Base-by-base conservation (phyloP, 345 rosid genomes). In the Salix dunnii region DNA sequence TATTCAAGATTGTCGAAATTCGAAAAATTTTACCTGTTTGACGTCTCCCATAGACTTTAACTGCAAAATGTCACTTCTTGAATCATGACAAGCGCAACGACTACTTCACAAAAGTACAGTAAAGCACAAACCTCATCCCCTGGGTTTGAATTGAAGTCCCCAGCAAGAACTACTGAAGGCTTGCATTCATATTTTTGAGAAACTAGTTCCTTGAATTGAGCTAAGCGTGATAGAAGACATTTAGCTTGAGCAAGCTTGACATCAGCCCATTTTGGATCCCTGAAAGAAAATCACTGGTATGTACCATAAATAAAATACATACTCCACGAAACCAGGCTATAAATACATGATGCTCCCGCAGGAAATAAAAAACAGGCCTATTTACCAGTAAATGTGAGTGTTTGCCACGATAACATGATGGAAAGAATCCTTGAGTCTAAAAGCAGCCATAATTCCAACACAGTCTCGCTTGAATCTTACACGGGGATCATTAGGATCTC, bases 181-280 rank as follows among this genome's bases (percentile, higher is more conserved):
- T 67, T 74, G 74, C 95, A 89, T 27, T 89, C 87, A 35, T 84
- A 92, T 80, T 80, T 90, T 25, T 86, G 84, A 27, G 91, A 81
- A 78, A 93, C 89, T 75, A 83, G 73, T 1, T 68, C 75, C 73
- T 82, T 90, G 78, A 96, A 96, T 73, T 82, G 84, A 72, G 88
- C 91, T 75, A 96, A 79, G 36, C 95, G 89, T 25, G 86, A 84
- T 21, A 89, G 77, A 38, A 93, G 95, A 86, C 92, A 88, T 18
- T 87, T 93, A 72, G 98, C 97, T 84, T 96, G 99, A 33, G 98
- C 97, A 72, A 96, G 97, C 91, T 96, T 93, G 67, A 93, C 97
- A 81, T 96, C 98, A 60, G 91, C 93, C 88, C 88, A 87, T 76
- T 87, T 87, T 48, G 97, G 99, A 85, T 96, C 99, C 98, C 98